Evolutionary conservation across 139 green algal genomes (phyloP).

Genomic region (Microglena sp.): DNA sequence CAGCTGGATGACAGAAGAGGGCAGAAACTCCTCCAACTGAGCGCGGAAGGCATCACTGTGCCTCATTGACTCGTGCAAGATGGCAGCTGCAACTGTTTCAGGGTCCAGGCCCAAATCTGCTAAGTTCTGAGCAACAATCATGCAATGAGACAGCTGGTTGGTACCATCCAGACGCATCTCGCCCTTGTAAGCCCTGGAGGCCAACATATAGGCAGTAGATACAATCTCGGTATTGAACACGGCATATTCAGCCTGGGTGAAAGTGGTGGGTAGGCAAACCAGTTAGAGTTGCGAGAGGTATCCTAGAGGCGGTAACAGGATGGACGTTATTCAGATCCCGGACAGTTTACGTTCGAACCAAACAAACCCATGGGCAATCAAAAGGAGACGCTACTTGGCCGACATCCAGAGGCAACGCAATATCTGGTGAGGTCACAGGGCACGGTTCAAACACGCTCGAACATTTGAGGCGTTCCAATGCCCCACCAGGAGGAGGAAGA

Average conservation of each 20-base stretch:
- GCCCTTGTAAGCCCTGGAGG: slow-evolving; percentile 34
- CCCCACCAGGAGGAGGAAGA: neutral
- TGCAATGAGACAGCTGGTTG: slow-evolving; percentile 43
- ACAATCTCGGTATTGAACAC: slow-evolving; percentile 29
- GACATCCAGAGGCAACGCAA: too few species aligned
- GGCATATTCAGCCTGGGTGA: slow-evolving; percentile 14
- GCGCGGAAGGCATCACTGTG: slow-evolving; percentile 25
- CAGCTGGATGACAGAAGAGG: slow-evolving; percentile 30
- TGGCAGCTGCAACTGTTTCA: slow-evolving; percentile 44
- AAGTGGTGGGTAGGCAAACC: neutral
- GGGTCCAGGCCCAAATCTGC: slow-evolving; percentile 50
- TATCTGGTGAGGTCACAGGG: neutral
- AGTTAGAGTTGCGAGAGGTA: neutral
- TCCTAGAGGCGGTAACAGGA: neutral
- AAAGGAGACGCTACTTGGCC: too few species aligned
- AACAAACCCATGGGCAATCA: neutral
- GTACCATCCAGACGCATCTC: slow-evolving; percentile 37
- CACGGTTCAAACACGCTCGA: neutral
- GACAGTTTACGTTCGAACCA: neutral
- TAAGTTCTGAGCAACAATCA: slow-evolving; percentile 22
- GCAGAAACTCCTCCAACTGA: slow-evolving; percentile 47
- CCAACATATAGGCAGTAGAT: slow-evolving; percentile 20
- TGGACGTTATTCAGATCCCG: neutral
- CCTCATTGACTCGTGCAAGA: slow-evolving; percentile 62
- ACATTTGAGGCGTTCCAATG: neutral